phyloP scores from a whole-genome alignment of 2,329 filamentous ascomycete genomes.

The Plectosphaerella plurivora region DNA sequence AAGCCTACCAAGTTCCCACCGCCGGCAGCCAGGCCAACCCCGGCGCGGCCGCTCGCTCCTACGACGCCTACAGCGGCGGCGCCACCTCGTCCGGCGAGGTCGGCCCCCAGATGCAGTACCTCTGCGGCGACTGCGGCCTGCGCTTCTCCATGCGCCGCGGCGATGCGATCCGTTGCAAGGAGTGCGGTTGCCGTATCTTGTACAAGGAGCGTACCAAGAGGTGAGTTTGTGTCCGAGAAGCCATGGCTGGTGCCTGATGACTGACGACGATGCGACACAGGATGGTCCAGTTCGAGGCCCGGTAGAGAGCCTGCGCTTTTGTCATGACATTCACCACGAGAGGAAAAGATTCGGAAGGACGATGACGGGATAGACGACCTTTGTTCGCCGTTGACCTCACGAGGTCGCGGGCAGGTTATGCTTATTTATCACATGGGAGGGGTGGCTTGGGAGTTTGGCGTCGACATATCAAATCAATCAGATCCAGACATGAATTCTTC shows the following conservation, averaged over 20 bases:
- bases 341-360: too few relatives aligned
- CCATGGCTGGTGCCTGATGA: neutral
- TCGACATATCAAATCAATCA: too few relatives aligned
- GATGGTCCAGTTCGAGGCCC: conserved; percentile 98
- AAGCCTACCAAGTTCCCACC: conserved; percentile 72
- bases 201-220: conserved; percentile 98
- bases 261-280: conserved; percentile 39
- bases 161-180: conserved; percentile 81
- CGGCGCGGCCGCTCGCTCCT: conserved; percentile 36
- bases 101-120: conserved; percentile 60
- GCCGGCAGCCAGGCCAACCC: conserved; percentile 36
- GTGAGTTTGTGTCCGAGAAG: conserved; percentile 46
- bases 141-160: conserved; percentile 71
- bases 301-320: conserved; percentile 39
- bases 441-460: too few relatives aligned
- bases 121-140: conserved; percentile 80
- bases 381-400: too few relatives aligned
- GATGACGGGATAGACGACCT: too few relatives aligned
- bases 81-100: conserved; percentile 33
- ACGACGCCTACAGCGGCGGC: conserved; percentile 38
- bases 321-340: neutral
- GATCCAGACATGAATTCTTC: neutral
- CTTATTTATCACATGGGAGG: too few relatives aligned
- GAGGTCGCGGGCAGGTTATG: neutral
- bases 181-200: conserved; percentile 90